Evolutionary conservation across 805 yeast species (phyloP), one percentile per base, ranked within the genome.

Genomic region (Kregervanrija pseudodelftensis): DNA sequence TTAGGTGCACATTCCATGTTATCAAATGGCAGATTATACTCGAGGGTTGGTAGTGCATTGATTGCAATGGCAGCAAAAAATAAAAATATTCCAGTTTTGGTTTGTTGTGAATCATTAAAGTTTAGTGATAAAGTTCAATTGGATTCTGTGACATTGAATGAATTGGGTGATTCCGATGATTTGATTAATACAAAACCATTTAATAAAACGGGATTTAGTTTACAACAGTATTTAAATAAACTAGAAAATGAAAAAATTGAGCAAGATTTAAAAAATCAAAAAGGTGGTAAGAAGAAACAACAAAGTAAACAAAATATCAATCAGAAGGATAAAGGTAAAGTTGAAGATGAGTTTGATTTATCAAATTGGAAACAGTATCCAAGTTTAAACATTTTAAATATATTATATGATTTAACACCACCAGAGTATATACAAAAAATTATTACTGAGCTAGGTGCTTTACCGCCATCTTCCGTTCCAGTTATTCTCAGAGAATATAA

Each of bases 401-500:
- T 93, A 51, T 75, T 93, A 76, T 93, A 87, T 63, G 99, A 93
- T 65, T 73, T 93, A 55, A 91, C 98, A 1, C 97, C 96, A 33
- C 95, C 96, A 11, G 86, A 82, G 54, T 86, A 85, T 59, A 87
- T 93, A 57, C 90, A 91, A 62, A 93, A 93, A 68, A 88, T 93
- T 47, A 88, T 93, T 44, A 93, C 98, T 2, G 99, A 93, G 64
- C 79, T 91, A 51, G 99, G 99, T 30, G 87, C 95, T 2, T 73
- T 93, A 53, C 99, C 99, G 10, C 96, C 99, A 37, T 85, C 95
- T n/a, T 88, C 98, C 1, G 98, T 93, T 46, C 99, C 99, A 28
- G 98, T 93, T 40, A 87, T 93, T 49, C 70, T 93, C 56, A 79
- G 98, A 66, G 99, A 93, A 65, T 93, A 91, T 65, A 87, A 88